A percentile compares a stretch with the other conserved stretches of the same genome.
These are phyloP conservation scores for Hypoxylon sp. DNA, from an alignment of 2,329 filamentous ascomycete species.

Conservation along the genomic window DNA sequence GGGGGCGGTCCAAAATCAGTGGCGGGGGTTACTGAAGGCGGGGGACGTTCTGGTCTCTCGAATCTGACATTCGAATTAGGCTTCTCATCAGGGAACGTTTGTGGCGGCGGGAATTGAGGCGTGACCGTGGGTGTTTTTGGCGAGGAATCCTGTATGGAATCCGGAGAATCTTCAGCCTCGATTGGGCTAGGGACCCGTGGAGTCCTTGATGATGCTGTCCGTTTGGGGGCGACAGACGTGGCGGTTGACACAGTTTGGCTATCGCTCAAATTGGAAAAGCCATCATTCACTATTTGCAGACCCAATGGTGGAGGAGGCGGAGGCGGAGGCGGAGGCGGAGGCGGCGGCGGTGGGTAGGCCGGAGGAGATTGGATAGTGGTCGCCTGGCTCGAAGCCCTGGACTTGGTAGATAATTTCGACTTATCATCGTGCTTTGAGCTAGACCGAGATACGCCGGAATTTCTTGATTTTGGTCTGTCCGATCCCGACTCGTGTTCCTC, in stretches of 20 bases:
- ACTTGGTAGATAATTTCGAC: conserved; percentile 67
- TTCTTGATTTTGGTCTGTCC: conserved; percentile 60
- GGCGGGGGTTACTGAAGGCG: conserved; percentile 57
- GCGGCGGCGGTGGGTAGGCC: conserved; percentile 51
- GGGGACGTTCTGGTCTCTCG: conserved; percentile 57
- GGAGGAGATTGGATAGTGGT: conserved; percentile 61
- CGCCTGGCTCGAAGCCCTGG: conserved; percentile 70
- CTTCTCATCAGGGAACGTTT: conserved; percentile 59
- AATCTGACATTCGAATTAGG: conserved; percentile 53
- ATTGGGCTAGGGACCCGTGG: conserved; percentile 52
- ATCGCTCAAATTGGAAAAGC: conserved; percentile 52
- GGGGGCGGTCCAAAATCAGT: conserved; percentile 62
- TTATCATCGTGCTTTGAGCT: conserved; percentile 63
- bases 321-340: conserved; percentile 38
- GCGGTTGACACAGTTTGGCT: conserved; percentile 51
- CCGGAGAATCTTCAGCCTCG: conserved; percentile 65
- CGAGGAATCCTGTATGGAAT: conserved; percentile 66
- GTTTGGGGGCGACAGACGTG: conserved; percentile 56
- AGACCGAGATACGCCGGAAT: conserved; percentile 60
- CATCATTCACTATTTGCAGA: conserved; percentile 48
- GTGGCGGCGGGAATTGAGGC: conserved; percentile 63
- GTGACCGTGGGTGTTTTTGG: conserved; percentile 72
- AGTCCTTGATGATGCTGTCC: conserved; percentile 52
- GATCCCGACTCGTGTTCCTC: conserved; percentile 55
- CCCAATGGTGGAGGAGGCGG: conserved; percentile 53